These are phyloP conservation scores for Chrysoporthe austroafricana DNA, from an alignment of 2,329 filamentous ascomycete species.

Conservation along the genomic window DNA sequence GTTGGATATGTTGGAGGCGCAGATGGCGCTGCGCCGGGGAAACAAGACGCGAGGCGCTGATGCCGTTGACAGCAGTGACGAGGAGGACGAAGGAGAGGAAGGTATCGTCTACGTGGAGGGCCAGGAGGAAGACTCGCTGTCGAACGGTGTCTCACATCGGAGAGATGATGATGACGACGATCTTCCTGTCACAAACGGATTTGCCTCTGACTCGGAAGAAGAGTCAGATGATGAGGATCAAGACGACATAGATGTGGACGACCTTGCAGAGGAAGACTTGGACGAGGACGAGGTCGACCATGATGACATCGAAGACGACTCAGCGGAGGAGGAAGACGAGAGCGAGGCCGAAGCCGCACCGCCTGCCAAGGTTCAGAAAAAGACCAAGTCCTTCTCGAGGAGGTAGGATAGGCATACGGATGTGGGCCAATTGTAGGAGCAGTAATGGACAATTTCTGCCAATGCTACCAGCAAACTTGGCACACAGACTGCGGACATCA, in stretches of 20 bases:
- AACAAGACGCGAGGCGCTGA: conserved; percentile 51
- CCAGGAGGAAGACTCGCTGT: conserved; percentile 60
- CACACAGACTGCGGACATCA: background rate
- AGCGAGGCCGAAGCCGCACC: conserved; percentile 38
- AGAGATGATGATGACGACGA: conserved; percentile 64
- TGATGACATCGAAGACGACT: conserved; percentile 40
- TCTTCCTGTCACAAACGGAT: conserved; percentile 57
- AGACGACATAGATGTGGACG: conserved; percentile 37
- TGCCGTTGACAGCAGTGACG: conserved; percentile 57
- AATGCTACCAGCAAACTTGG: background rate
- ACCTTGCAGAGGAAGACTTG: conserved; percentile 32
- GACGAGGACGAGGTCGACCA: conserved; percentile 42
- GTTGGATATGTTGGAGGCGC: conserved; percentile 89
- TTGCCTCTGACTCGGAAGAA: conserved; percentile 63
- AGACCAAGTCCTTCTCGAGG: conserved; percentile 36
- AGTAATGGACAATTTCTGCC: background rate
- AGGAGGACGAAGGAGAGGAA: conserved; percentile 66
- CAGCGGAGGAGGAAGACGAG: conserved; percentile 39
- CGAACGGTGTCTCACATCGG: conserved; percentile 44
- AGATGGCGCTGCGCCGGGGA: conserved; percentile 75
- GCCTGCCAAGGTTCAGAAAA: conserved; percentile 42
- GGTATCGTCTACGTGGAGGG: conserved; percentile 87
- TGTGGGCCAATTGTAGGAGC: background rate
- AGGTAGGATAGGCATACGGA: conserved; percentile 16
- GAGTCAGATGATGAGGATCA: conserved; percentile 56